Percentiles rank a stretch among this genome's conserved stretches.
Evolutionary conservation across 768 basidiomycete species (phyloP).

Genomic region (Fibroporia radiculosa): DNA sequence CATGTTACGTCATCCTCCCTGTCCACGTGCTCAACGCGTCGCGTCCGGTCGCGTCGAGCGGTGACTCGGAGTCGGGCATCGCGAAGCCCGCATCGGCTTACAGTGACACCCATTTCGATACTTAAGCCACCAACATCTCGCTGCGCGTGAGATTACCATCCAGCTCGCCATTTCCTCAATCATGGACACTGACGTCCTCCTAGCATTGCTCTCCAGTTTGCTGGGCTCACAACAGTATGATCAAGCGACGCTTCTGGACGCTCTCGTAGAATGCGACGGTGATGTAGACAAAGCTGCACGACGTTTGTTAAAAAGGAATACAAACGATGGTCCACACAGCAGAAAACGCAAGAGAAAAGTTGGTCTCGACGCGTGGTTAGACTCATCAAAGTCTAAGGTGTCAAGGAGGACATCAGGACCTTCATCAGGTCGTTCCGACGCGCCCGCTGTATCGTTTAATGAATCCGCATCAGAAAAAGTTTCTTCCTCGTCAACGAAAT

Average conservation of each 20-base stretch:
- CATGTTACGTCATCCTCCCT: too few species aligned
- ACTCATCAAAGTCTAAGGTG: neutral
- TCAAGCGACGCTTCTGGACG: slow-evolving; percentile 44
- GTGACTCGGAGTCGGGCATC: too few species aligned
- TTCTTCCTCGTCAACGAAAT: neutral
- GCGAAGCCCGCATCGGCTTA: too few species aligned
- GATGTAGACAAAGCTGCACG: slow-evolving; percentile 45
- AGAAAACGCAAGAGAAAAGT: slow-evolving; percentile 44
- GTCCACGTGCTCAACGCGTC: too few species aligned
- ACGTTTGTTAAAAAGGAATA: slow-evolving; percentile 23
- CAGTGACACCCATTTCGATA: too few species aligned
- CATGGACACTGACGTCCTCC: slow-evolving; percentile 57
- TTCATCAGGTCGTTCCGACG: neutral
- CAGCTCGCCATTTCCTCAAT: neutral
- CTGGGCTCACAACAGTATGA: slow-evolving; percentile 28
- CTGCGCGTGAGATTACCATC: neutral
- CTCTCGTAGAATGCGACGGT: slow-evolving; percentile 49
- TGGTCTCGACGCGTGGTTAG: slow-evolving; percentile 50
- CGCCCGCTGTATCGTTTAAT: neutral
- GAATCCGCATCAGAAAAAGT: too few species aligned
- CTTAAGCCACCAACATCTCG: too few species aligned
- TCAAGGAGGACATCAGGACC: neutral
- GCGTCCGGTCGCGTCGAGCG: too few species aligned
- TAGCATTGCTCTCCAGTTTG: slow-evolving; percentile 61
- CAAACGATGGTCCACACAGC: neutral